Evolutionary conservation across 2,329 filamentous ascomycete genomes (phyloP), one percentile per base, ranked within the genome.

Genomic region (Ceratocystis harringtonii): DNA sequence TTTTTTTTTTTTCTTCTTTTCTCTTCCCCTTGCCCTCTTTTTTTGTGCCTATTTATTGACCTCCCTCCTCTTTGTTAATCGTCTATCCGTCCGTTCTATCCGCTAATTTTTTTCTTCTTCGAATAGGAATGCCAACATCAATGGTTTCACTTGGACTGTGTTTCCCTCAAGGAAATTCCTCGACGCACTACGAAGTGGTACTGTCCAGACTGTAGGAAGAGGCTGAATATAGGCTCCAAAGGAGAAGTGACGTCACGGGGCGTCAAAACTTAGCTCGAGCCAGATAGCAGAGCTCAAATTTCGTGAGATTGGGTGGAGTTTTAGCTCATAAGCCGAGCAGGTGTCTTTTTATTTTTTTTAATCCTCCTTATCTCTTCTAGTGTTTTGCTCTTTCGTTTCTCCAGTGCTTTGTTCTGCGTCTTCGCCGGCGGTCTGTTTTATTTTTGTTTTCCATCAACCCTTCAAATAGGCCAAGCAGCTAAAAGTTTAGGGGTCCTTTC

Each of bases 71-170:
- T 4, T 41, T 15, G 10, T 41, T 15, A 2, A 41, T 15, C 10
- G 36, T 41, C 36, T 41, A 41, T 41, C 36, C 36, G 36, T 15
- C 10, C 19, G 50, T 52, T 57, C 41, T 28, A 44, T 41, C 41
- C 45, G 44, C 69, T 70, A 67, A 73, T 68, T 45, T 45, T 7
- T n/a, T 45, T 60, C 12, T 22, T 19, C 10, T 41, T 41, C 10
- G 12, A 41, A 69, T 71, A 81, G 76, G 77, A 88, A 75, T 94
- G 89, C 76, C 85, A 89, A 70, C 84, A 84, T 68, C 88, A 92
- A 74, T 94, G 89, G 89, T 94, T 92, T 73, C 89, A 94, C 72
- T 79, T 94, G 50, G 84, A 85, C 69, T 94, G 89, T 71, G 87
- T 94, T 5, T 84, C 81, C 4, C 77, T 94, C 43, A 78, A 79